phyloP scores from a whole-genome alignment of 768 basidiomycete genomes.

The Udeniomyces megalosporus region DNA sequence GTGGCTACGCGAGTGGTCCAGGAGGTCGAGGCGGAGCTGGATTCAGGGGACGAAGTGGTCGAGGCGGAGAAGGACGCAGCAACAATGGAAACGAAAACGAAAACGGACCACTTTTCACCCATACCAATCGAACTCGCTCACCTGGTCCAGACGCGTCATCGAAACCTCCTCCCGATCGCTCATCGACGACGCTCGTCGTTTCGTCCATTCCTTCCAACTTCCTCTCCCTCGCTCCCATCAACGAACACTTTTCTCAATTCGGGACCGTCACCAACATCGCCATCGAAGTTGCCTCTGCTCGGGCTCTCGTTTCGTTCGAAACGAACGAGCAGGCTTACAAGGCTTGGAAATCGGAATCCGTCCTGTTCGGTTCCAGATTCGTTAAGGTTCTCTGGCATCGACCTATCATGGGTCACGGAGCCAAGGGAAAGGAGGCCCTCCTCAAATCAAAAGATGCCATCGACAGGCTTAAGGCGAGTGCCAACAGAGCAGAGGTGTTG shows the following conservation, averaged over 20 bases:
- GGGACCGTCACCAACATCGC: constrained; percentile 85
- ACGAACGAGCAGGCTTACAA: constrained; percentile 66
- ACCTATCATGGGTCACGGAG: constrained; percentile 80
- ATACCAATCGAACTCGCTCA: background rate
- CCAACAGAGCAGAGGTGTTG: constrained; percentile 22
- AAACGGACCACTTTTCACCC: no score
- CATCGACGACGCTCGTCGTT: constrained; percentile 45
- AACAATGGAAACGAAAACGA: constrained; percentile 1
- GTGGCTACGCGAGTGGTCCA: constrained; percentile 9
- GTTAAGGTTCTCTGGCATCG: constrained; percentile 93
- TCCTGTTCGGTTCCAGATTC: constrained; percentile 86
- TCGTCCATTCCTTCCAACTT: constrained; percentile 84
- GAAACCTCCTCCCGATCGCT: constrained; percentile 24
- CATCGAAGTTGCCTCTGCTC: constrained; percentile 53
- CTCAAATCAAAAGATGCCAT: constrained; percentile 66
- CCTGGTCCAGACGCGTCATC: constrained; percentile 17
- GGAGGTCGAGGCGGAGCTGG: constrained; percentile 30
- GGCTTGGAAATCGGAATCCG: constrained; percentile 85
- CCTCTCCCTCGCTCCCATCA: constrained; percentile 58
- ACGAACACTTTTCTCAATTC: constrained; percentile 79
- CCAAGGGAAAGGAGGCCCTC: constrained; percentile 55
- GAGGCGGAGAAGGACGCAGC: background rate
- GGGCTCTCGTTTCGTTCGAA: constrained; percentile 76
- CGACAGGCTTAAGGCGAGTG: constrained; percentile 30
- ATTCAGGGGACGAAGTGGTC: constrained; percentile 18